Conservation (phyloP, 108 stramenopile species). For the Discostella stelligeroides region DNA sequence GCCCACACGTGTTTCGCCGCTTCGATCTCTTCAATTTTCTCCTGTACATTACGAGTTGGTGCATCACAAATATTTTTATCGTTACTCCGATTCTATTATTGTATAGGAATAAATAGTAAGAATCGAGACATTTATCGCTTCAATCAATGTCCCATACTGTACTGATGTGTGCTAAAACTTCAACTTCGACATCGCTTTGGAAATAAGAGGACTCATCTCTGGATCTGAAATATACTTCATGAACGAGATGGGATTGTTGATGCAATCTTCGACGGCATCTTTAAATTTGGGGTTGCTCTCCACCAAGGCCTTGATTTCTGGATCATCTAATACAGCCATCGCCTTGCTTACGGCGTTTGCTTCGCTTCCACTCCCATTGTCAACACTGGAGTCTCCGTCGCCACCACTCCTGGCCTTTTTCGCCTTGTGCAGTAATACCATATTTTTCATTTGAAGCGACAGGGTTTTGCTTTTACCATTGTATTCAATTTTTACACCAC, state of each 20-base stretch:
- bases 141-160: too few species aligned
- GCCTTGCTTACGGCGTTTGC: slow-evolving; percentile 37
- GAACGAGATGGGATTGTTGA: slow-evolving; percentile 45
- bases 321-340: slow-evolving; percentile 38
- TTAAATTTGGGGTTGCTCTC: slow-evolving; percentile 43
- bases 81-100: too few species aligned
- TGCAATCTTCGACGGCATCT: slow-evolving; percentile 49
- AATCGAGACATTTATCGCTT: too few species aligned
- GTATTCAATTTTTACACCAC: slow-evolving; percentile 37
- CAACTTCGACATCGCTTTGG: slow-evolving; percentile 50
- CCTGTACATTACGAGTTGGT: too few species aligned
- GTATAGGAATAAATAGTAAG: too few species aligned
- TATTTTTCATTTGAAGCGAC: slow-evolving; percentile 37
- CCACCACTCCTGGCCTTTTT: slow-evolving; percentile 34
- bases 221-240: slow-evolving; percentile 51
- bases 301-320: slow-evolving; percentile 39
- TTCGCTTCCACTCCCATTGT: too few species aligned
- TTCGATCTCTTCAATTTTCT: too few species aligned
- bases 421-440: slow-evolving; percentile 31
- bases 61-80: too few species aligned
- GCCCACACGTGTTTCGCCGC: too few species aligned
- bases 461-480: slow-evolving; percentile 40
- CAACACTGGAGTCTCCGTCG: not conserved
- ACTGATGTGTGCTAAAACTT: slow-evolving; percentile 44
- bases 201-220: slow-evolving; percentile 53